Percentiles rank a stretch among this genome's conserved stretches.
These are phyloP conservation scores for Smithsoniella earleae DNA, from an alignment of 163 green algal species.

Conservation along the genomic window DNA sequence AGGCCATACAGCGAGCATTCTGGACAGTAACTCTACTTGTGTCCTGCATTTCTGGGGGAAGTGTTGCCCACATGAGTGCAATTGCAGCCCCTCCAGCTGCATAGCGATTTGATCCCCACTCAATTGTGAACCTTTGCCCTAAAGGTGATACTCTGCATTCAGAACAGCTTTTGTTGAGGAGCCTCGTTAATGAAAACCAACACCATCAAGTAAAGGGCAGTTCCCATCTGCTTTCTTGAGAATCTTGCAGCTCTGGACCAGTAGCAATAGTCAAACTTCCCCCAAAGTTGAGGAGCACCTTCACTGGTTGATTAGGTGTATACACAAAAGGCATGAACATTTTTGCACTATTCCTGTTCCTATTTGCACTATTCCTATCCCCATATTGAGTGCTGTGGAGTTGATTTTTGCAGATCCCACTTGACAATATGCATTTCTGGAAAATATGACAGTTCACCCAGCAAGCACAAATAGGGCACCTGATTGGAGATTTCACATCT, in stretches of 20 bases:
- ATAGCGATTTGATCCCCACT: conserved; percentile 17
- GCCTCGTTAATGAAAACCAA: neutral
- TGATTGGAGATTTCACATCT: neutral
- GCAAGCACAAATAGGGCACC: neutral
- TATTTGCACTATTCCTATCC: neutral
- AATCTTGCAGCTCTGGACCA: too few relatives aligned
- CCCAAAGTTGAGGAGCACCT: too few relatives aligned
- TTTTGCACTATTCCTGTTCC: neutral
- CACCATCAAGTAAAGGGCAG: too few relatives aligned
- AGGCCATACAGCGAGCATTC: conserved; percentile 1
- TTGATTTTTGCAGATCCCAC: too few relatives aligned
- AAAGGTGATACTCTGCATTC: conserved; percentile 11
- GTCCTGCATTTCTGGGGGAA: conserved; percentile 1
- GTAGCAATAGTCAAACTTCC: too few relatives aligned
- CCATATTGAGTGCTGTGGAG: too few relatives aligned
- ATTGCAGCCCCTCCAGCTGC: conserved; percentile 4
- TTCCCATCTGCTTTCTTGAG: too few relatives aligned
- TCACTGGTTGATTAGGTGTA: neutral
- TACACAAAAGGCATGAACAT: neutral
- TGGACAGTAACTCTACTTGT: neutral
- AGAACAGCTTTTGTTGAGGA: neutral
- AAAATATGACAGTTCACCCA: too few relatives aligned
- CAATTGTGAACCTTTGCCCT: conserved; percentile 1
- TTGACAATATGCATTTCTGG: too few relatives aligned
- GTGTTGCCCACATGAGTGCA: conserved; percentile 16